Evolutionary conservation across 2,329 filamentous ascomycete species (phyloP).

Genomic region (Pestalotiopsis sp.): DNA sequence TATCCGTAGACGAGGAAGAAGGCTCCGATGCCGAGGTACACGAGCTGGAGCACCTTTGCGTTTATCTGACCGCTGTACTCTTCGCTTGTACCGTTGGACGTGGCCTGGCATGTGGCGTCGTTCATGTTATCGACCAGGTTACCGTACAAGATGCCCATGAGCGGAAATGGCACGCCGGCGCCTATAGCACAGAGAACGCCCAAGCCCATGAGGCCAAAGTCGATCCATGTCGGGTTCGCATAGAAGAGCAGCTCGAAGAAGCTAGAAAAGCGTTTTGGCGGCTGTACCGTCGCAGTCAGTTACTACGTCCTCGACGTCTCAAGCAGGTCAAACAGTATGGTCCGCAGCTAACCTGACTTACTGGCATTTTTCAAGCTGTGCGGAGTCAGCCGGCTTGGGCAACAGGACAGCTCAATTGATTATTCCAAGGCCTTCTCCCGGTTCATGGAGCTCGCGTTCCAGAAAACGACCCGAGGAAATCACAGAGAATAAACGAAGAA

Average conservation of each 20-base stretch:
- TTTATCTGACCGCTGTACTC: slow-evolving; percentile 48
- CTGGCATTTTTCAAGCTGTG: neutral
- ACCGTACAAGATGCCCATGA: slow-evolving; percentile 60
- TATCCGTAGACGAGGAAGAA: slow-evolving; percentile 68
- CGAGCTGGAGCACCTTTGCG: slow-evolving; percentile 60
- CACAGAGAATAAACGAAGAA: too few relatives aligned
- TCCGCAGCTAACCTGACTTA: neutral
- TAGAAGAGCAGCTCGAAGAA: slow-evolving; percentile 31
- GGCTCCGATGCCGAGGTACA: slow-evolving; percentile 65
- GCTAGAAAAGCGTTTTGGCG: slow-evolving; percentile 11
- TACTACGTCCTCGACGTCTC: neutral
- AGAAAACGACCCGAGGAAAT: too few relatives aligned
- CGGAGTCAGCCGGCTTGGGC: neutral
- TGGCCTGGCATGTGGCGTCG: slow-evolving; percentile 40
- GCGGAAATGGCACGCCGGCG: slow-evolving; percentile 55
- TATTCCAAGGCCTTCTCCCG: too few relatives aligned
- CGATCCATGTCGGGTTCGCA: slow-evolving; percentile 30
- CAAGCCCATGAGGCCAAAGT: slow-evolving; percentile 35
- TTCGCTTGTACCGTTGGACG: slow-evolving; percentile 20
- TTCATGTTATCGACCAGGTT: slow-evolving; percentile 56
- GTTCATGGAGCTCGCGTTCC: too few relatives aligned
- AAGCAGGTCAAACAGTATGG: neutral
- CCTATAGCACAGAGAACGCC: slow-evolving; percentile 47
- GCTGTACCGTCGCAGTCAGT: neutral
- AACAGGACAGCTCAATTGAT: too few relatives aligned